Conservation (phyloP, 768 basidiomycete species). For the Rubroboletus satanas region DNA sequence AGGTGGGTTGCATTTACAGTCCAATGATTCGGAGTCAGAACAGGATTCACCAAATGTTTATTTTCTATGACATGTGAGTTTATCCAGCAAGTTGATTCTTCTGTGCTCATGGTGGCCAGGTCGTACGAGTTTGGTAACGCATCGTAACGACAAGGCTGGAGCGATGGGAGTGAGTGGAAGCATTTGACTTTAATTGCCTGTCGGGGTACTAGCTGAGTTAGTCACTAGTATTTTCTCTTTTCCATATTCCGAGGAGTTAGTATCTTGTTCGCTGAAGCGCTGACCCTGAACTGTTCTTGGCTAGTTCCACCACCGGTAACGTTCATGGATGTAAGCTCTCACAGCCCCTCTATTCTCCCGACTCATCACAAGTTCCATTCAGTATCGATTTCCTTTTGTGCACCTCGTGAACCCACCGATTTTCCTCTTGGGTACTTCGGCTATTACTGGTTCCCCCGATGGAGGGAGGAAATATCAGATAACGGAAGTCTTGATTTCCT, state of each 20-base stretch:
- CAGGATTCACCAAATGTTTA: slow-evolving; percentile 66
- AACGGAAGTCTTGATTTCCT: not conserved
- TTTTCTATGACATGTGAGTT: slow-evolving; percentile 72
- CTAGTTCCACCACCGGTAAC: not conserved
- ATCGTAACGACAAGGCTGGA: slow-evolving; percentile 76
- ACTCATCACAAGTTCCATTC: not conserved
- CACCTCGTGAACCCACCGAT: not conserved
- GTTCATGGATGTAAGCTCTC: not conserved
- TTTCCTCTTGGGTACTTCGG: not conserved
- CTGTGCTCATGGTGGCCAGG: slow-evolving; percentile 35
- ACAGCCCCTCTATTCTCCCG: not conserved
- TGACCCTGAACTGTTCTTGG: not conserved
- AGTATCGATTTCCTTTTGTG: not conserved
- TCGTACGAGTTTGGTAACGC: slow-evolving; percentile 77
- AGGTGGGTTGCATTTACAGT: slow-evolving; percentile 44
- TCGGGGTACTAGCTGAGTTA: too few relatives aligned
- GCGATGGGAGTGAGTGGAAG: slow-evolving; percentile 80
- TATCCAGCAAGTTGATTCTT: not conserved
- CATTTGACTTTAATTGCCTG: too few relatives aligned
- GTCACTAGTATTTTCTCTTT: too few relatives aligned
- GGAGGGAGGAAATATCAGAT: slow-evolving; percentile 8
- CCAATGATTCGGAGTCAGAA: slow-evolving; percentile 50
- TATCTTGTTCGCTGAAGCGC: too few relatives aligned
- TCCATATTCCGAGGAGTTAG: too few relatives aligned
- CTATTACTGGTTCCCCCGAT: not conserved